Base-by-base conservation (phyloP, 148 eudicot species). In the Persicaria tinctoria region DNA sequence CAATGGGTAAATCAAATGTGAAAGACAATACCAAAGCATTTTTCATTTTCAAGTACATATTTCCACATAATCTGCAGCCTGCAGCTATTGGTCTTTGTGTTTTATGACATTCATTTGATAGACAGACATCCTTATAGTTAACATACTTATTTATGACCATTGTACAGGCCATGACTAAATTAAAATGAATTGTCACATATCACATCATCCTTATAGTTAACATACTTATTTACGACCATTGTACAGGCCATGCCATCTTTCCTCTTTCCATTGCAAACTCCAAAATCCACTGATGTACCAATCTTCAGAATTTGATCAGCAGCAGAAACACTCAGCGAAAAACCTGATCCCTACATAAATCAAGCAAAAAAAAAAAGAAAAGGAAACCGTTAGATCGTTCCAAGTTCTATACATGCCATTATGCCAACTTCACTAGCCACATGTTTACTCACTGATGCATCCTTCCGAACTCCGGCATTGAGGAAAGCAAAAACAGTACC, bases 261-360 rank as follows among this genome's bases (percentile, higher is more conserved):
- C 89, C 81, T 87, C 79, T 83, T 87, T 7, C 91, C 98, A 76
- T 83, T 87, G 86, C 98, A 95, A 77, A 89, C 87, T 76, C 89
- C 98, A 80, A 83, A 89, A 87, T 95, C 98, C 53, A 81, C 78
- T 68, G 98, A 95, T 53, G 89, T 87, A 44, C 98, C 98, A 32
- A 95, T 80, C 87, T 90, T 95, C 76, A 95, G 72, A 69, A 95
- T 78, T 78, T 95, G 96, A 74, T 83, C 83, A 76, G 85, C 87
- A 59, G 83, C 81, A 80, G 76, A 89, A 47, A 90, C 86, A 76
- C 93, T 95, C 85, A 95, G 81, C 8, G 89, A 85, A 77, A 90
- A 90, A 41, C 97, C 98, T 51, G 76, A 20, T 74, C 85, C 92
- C 98, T 95, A 86, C 76, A n/a, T 71, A 71, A 8, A 46, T 71